phyloP scores from a whole-genome alignment of 331 rosid genomes.

The Quercus lobata region DNA sequence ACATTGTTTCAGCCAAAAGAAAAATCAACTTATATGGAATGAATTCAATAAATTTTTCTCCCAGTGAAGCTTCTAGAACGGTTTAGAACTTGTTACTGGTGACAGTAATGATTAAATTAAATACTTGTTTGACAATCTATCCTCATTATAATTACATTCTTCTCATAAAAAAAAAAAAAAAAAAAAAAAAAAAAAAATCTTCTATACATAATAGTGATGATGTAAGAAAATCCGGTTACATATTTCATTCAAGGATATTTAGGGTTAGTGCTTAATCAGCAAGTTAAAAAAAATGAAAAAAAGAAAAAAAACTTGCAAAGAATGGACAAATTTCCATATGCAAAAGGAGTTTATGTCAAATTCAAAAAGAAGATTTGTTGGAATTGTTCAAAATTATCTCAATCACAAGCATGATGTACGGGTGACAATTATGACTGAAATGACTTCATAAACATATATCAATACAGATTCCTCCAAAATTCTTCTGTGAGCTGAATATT shows the following conservation, averaged over 20 bases:
- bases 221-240: background rate
- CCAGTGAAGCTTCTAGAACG: background rate
- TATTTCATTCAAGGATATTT: background rate
- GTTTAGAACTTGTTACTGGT: background rate
- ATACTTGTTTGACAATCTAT: background rate
- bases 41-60: background rate
- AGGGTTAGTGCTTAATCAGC: background rate
- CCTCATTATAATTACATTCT: background rate
- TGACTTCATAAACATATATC: background rate
- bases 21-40: too few relatives aligned
- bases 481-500: constrained; percentile 13
- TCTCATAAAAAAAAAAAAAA: background rate
- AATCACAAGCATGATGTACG: constrained; percentile 12
- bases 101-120: background rate
- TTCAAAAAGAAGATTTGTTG: constrained; percentile 30
- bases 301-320: background rate
- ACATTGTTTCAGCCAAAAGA: background rate
- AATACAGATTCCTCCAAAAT: constrained; percentile 10
- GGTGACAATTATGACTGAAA: background rate
- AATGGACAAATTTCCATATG: background rate
- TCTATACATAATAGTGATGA: background rate
- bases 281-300: background rate
- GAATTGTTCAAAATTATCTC: constrained; percentile 23
- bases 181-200: background rate
- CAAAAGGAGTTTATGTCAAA: constrained; percentile 1